Percentiles rank a stretch among this genome's conserved stretches.
Conservation (phyloP, 2,329 filamentous ascomycete genomes). For the Endocalyx cinctus region DNA sequence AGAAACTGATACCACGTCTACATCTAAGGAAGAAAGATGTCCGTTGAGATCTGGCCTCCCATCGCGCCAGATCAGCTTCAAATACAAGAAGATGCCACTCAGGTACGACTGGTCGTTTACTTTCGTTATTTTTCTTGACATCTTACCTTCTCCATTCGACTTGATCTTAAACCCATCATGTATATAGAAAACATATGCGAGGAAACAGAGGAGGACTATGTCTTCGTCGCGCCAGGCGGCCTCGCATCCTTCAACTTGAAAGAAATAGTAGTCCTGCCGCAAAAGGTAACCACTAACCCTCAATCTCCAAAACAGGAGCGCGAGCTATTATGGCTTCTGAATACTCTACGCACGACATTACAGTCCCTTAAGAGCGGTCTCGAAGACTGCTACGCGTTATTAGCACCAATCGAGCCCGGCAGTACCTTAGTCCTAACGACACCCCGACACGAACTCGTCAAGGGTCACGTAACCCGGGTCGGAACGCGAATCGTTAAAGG, state of each 20-base stretch:
- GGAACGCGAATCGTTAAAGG: constrained; percentile 91
- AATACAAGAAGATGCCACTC: constrained; percentile 43
- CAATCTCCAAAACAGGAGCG: constrained; percentile 23
- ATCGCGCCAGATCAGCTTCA: constrained; percentile 47
- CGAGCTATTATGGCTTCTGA: constrained; percentile 52
- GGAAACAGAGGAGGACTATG: too few relatives aligned
- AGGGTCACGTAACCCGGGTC: constrained; percentile 85
- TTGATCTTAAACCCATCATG: too few relatives aligned
- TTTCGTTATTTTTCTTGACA: neutral
- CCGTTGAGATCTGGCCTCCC: constrained; percentile 55
- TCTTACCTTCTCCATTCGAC: neutral
- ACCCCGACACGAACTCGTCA: constrained; percentile 80
- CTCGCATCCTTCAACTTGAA: too few relatives aligned
- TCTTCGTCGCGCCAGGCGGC: too few relatives aligned
- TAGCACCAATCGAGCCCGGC: constrained; percentile 79
- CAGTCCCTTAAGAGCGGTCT: constrained; percentile 59
- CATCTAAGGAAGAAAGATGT: too few relatives aligned
- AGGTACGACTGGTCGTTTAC: constrained; percentile 36
- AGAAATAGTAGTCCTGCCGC: too few relatives aligned
- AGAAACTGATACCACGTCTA: too few relatives aligned
- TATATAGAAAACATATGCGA: too few relatives aligned
- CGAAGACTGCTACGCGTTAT: constrained; percentile 81
- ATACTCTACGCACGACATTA: constrained; percentile 44
- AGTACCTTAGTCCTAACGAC: constrained; percentile 89
- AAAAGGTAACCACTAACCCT: too few relatives aligned